phyloP scores from a whole-genome alignment of 495 filamentous ascomycete species.

The Jackrogersella minutella region DNA sequence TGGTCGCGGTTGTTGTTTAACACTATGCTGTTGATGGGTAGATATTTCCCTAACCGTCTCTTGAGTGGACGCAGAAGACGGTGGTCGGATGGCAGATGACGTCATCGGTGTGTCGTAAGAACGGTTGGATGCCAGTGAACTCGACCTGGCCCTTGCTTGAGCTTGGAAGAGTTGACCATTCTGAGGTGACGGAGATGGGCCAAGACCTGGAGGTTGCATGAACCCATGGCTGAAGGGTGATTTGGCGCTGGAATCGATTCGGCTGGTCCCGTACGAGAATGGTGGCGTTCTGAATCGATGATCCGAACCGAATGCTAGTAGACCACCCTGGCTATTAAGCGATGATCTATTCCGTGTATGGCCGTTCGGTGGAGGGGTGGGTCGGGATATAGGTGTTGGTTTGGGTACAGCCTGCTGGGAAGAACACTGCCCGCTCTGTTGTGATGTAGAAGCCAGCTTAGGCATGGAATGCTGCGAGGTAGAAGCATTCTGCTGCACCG shows the following conservation, averaged over 20 bases:
- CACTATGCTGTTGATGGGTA: slow-evolving; percentile 11
- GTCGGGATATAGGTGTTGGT: slow-evolving; percentile 28
- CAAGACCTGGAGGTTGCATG: slow-evolving; percentile 42
- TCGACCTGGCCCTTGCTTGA: slow-evolving; percentile 44
- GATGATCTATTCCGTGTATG: slow-evolving; percentile 43
- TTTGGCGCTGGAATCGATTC: slow-evolving; percentile 40
- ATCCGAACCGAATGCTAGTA: slow-evolving; percentile 38
- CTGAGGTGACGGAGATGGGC: slow-evolving; percentile 43
- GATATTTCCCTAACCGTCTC: slow-evolving; percentile 35
- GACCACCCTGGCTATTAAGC: slow-evolving; percentile 34
- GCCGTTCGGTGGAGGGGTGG: slow-evolving; percentile 33
- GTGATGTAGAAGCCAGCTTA: slow-evolving; percentile 13
- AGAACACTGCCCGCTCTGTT: background rate
- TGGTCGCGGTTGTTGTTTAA: slow-evolving; percentile 28
- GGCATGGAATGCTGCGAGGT: background rate
- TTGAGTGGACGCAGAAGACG: slow-evolving; percentile 40
- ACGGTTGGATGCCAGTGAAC: slow-evolving; percentile 44
- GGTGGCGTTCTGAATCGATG: slow-evolving; percentile 44
- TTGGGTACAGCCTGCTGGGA: slow-evolving; percentile 13
- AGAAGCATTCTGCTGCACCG: background rate
- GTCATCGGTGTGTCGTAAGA: slow-evolving; percentile 46
- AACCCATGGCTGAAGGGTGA: slow-evolving; percentile 46
- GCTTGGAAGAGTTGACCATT: slow-evolving; percentile 44
- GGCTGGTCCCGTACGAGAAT: slow-evolving; percentile 41
- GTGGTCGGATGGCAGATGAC: slow-evolving; percentile 42